Conservation (phyloP, 176 grass and related monocot species). For the Oryza meridionalis region DNA sequence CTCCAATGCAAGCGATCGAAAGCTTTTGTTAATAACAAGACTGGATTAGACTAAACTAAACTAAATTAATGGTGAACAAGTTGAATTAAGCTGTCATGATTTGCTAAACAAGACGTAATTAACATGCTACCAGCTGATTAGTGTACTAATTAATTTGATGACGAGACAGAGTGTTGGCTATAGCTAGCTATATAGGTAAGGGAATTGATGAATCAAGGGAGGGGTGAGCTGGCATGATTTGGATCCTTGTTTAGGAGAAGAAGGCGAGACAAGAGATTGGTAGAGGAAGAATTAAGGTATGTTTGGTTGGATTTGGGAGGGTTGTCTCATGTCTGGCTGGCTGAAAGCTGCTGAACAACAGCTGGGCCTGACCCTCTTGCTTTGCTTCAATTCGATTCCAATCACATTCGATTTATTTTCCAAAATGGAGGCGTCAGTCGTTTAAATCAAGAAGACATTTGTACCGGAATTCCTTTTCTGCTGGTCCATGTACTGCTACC, state of each 20-base stretch:
- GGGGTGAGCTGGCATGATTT: neutral
- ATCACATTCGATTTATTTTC: too few species aligned
- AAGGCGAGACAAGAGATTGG: too few species aligned
- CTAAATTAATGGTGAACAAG: neutral
- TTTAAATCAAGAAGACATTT: neutral
- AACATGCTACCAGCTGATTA: neutral
- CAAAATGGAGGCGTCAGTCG: too few species aligned
- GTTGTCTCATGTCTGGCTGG: neutral
- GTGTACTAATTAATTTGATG: neutral
- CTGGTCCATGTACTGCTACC: neutral
- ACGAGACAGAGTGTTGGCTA: neutral
- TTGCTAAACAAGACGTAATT: neutral
- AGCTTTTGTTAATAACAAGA: neutral
- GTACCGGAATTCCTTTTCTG: neutral
- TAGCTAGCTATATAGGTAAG: too few species aligned
- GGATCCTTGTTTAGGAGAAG: neutral
- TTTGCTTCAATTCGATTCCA: too few species aligned
- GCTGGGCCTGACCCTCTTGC: too few species aligned
- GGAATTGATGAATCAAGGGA: too few species aligned
- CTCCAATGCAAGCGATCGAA: neutral
- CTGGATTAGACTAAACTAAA: neutral
- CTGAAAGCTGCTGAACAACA: constrained; percentile 11
- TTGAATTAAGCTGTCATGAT: neutral
- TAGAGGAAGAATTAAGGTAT: neutral
- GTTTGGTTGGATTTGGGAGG: neutral